Percentiles rank a stretch among this genome's conserved stretches.
phyloP scores from a whole-genome alignment of 2,329 filamentous ascomycete genomes.

The Cordyceps cicadae region DNA sequence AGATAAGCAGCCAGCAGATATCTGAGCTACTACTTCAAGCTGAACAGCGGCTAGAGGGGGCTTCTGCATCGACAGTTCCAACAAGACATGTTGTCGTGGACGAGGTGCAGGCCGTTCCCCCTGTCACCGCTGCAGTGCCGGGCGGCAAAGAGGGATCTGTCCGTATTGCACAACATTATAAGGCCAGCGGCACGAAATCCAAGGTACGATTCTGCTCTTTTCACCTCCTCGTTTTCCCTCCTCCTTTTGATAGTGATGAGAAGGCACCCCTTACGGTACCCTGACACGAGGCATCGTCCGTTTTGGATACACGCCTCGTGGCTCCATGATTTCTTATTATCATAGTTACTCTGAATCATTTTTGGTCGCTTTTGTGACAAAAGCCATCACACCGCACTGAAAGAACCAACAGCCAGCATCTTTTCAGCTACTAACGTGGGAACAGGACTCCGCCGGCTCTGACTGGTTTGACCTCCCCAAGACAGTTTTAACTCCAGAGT shows the following conservation, averaged over 20 bases:
- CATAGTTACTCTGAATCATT: conserved; percentile 67
- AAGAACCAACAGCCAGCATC: too few relatives aligned
- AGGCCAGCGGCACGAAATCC: not conserved
- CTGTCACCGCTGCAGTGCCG: conserved; percentile 12
- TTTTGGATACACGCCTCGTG: conserved; percentile 47
- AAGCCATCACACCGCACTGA: not conserved
- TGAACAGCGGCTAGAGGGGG: conserved; percentile 24
- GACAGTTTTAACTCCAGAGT: conserved; percentile 72
- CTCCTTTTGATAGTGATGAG: conserved; percentile 28
- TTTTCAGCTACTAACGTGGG: not conserved
- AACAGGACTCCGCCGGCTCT: conserved; percentile 57
- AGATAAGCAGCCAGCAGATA: conserved; percentile 22
- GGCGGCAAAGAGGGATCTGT: conserved; percentile 4
- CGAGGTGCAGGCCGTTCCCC: conserved; percentile 13
- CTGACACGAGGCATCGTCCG: conserved; percentile 33
- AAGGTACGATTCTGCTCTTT: conserved; percentile 20
- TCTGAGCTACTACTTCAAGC: conserved; percentile 26
- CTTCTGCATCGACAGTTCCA: not conserved
- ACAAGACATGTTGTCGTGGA: not conserved
- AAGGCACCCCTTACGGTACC: conserved; percentile 27
- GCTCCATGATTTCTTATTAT: conserved; percentile 45
- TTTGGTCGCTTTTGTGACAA: conserved; percentile 1
- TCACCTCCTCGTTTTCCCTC: not conserved
- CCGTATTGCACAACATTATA: conserved; percentile 3
- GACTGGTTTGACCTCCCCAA: conserved; percentile 84